Evolutionary conservation across 2,329 filamentous ascomycete species (phyloP).

Genomic region (Dactylellina drechsleri): DNA sequence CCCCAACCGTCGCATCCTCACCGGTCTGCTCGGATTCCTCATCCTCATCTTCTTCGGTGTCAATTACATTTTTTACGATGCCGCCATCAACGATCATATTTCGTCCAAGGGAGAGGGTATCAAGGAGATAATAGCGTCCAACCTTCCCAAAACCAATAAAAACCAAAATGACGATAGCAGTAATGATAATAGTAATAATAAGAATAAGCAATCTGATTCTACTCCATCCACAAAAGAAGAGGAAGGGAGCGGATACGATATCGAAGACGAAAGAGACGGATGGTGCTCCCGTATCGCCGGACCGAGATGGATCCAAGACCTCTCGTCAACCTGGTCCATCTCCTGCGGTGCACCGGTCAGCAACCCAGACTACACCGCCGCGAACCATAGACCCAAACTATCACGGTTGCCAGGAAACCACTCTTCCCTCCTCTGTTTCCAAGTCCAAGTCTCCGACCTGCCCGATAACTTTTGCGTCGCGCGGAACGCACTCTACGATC

Average conservation of each 20-base stretch:
- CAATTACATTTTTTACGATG: conserved; percentile 15
- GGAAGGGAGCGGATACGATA: neutral
- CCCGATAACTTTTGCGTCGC: conserved; percentile 48
- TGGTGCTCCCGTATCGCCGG: conserved; percentile 41
- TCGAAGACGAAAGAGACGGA: conserved; percentile 5
- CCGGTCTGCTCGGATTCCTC: conserved; percentile 2
- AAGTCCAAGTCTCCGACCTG: conserved; percentile 15
- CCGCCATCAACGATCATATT: neutral
- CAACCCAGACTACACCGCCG: neutral
- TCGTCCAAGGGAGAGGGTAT: neutral
- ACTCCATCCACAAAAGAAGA: neutral
- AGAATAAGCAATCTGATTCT: too few species aligned
- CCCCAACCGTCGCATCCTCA: conserved; percentile 26
- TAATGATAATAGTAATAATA: too few species aligned
- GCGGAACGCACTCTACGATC: conserved; percentile 24
- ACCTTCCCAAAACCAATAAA: neutral
- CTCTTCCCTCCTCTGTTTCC: conserved; percentile 33
- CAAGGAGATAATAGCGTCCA: neutral
- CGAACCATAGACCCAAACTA: neutral
- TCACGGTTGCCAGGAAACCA: neutral
- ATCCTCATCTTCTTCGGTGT: conserved; percentile 3
- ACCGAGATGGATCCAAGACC: conserved; percentile 16
- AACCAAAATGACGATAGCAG: too few species aligned
- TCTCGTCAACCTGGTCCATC: conserved; percentile 35
- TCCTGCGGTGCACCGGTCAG: conserved; percentile 16